phyloP scores from a whole-genome alignment of 768 basidiomycete genomes.

The Suillus spraguei region DNA sequence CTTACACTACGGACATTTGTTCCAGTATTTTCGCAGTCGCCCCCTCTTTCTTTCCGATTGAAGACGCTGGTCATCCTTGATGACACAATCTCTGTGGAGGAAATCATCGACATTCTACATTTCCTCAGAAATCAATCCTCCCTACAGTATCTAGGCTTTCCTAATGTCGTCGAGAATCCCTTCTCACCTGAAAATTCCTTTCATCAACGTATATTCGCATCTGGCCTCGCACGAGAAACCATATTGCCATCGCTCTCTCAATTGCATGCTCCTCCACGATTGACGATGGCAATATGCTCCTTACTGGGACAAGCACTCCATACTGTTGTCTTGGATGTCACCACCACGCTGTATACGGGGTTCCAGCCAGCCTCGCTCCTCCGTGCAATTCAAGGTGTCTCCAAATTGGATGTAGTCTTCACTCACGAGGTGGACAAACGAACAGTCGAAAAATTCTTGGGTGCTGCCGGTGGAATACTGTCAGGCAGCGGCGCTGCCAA shows the following conservation, averaged over 20 bases:
- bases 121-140: constrained; percentile 29
- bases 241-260: constrained; percentile 28
- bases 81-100: constrained; percentile 23
- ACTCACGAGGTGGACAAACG: constrained; percentile 35
- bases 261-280: constrained; percentile 30
- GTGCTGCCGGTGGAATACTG: constrained; percentile 25
- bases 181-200: background rate
- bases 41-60: constrained; percentile 25
- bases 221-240: background rate
- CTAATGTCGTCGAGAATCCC: constrained; percentile 24
- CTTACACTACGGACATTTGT: constrained; percentile 30
- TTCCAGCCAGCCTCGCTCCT: constrained; percentile 30
- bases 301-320: constrained; percentile 21
- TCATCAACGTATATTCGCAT: constrained; percentile 6
- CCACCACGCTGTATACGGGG: constrained; percentile 31
- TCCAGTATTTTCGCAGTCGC: constrained; percentile 22
- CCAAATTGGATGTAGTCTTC: constrained; percentile 32
- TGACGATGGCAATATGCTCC: constrained; percentile 23
- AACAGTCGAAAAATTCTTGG: constrained; percentile 35
- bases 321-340: constrained; percentile 27
- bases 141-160: constrained; percentile 31
- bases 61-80: constrained; percentile 33
- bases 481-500: constrained; percentile 15
- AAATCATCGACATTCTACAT: constrained; percentile 21
- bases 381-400: constrained; percentile 30